Percentiles rank a stretch among this genome's conserved stretches.
These are phyloP conservation scores for Paspalum vaginatum DNA, from an alignment of 176 grass and related monocot species.

Conservation along the genomic window DNA sequence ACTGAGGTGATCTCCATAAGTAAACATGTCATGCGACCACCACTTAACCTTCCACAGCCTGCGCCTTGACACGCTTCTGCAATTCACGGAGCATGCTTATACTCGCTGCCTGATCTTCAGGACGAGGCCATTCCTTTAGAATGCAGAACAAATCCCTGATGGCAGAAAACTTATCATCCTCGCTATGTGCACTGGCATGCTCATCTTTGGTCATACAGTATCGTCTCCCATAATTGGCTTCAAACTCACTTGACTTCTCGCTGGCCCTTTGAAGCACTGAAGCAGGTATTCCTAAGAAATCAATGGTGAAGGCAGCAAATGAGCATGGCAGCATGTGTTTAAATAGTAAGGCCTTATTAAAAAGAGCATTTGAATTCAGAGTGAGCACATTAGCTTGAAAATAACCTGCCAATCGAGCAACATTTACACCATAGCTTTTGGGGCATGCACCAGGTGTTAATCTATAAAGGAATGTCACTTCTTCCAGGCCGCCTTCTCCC, in stretches of 20 bases:
- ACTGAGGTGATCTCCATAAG: background rate
- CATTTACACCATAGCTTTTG: slow-evolving; percentile 99
- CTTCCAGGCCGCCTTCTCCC: slow-evolving; percentile 71
- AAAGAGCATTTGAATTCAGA: slow-evolving; percentile 36
- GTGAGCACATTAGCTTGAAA: slow-evolving; percentile 26
- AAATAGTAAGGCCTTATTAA: slow-evolving; percentile 6
- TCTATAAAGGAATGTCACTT: slow-evolving; percentile 90
- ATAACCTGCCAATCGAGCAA: slow-evolving; percentile 90
- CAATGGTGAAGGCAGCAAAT: slow-evolving; percentile 22
- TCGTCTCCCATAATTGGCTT: slow-evolving; percentile 67
- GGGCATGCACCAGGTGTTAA: slow-evolving; percentile 84
- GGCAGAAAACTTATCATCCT: slow-evolving; percentile 37
- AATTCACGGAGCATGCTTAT: slow-evolving; percentile 51
- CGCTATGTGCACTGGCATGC: slow-evolving; percentile 11
- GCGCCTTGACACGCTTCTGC: slow-evolving; percentile 62
- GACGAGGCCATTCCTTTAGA: slow-evolving; percentile 38
- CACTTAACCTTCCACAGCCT: slow-evolving; percentile 36
- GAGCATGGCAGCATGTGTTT: background rate
- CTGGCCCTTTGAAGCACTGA: slow-evolving; percentile 77
- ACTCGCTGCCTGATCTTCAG: slow-evolving; percentile 40
- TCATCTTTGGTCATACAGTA: slow-evolving; percentile 13
- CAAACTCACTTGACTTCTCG: slow-evolving; percentile 81
- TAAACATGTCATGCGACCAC: slow-evolving; percentile 15
- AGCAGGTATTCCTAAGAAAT: slow-evolving; percentile 73
- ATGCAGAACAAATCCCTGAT: slow-evolving; percentile 55